phyloP scores from a whole-genome alignment of 169 alveolate genomes.

The Eimeria acervulina region DNA sequence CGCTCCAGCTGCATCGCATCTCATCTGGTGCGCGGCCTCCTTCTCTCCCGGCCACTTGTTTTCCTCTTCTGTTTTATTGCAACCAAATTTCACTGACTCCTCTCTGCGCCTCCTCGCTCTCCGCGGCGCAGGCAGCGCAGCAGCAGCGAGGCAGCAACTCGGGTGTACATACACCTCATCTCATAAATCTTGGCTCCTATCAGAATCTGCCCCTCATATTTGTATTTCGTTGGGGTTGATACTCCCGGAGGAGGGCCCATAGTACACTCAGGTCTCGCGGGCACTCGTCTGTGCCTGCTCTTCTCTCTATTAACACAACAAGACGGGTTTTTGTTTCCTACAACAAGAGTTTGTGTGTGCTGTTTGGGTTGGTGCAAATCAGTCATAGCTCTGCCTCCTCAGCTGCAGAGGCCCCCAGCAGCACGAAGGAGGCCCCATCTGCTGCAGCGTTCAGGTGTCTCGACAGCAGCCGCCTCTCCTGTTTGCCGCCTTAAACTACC shows the following conservation, averaged over 20 bases:
- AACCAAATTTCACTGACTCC: constrained; percentile 18
- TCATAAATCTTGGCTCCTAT: background rate
- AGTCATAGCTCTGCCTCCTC: background rate
- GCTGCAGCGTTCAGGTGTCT: constrained; percentile 12
- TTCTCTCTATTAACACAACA: background rate
- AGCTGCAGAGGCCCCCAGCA: background rate
- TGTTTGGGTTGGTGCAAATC: background rate
- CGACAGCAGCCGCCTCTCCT: background rate
- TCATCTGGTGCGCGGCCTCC: constrained; percentile 46
- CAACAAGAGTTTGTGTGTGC: background rate
- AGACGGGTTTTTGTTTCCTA: background rate
- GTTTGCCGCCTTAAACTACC: background rate
- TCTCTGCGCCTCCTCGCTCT: constrained; percentile 10
- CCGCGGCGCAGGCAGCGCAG: constrained; percentile 4
- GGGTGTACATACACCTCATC: constrained; percentile 16
- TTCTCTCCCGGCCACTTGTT: background rate
- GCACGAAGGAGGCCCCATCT: background rate
- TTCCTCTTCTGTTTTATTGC: constrained; percentile 1
- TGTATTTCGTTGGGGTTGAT: background rate
- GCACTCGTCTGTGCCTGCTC: background rate
- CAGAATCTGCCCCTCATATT: background rate
- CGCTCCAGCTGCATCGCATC: constrained; percentile 29
- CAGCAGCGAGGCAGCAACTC: background rate
- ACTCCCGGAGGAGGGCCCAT: background rate
- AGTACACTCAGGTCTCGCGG: background rate